phyloP scores from a whole-genome alignment of 2,329 filamentous ascomycete genomes.

The Aspergillus luchuensis region DNA sequence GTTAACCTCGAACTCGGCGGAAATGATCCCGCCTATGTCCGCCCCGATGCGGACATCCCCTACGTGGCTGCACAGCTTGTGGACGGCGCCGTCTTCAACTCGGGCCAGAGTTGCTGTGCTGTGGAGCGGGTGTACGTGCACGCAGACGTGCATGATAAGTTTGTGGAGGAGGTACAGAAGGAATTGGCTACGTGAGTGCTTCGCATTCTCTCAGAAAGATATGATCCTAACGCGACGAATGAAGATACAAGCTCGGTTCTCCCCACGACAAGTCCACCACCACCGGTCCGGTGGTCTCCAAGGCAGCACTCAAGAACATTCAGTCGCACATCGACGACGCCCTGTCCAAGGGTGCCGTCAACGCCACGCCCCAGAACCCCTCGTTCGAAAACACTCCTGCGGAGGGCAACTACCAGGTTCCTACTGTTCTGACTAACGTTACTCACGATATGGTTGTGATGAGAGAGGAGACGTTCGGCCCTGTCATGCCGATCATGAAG shows the following conservation, averaged over 20 bases:
- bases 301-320: constrained; percentile 72
- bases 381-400: constrained; percentile 69
- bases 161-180: constrained; percentile 73
- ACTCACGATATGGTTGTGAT: constrained; percentile 82
- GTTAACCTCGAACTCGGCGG: constrained; percentile 88
- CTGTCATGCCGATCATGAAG: constrained; percentile 83
- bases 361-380: constrained; percentile 75
- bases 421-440: constrained; percentile 75
- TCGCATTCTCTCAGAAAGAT: background rate
- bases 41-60: constrained; percentile 76
- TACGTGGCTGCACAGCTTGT: constrained; percentile 92
- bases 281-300: constrained; percentile 82
- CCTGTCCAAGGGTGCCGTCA: constrained; percentile 74
- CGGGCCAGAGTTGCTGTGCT: constrained; percentile 90
- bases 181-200: constrained; percentile 65
- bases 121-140: constrained; percentile 87
- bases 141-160: constrained; percentile 78
- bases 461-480: constrained; percentile 91
- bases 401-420: constrained; percentile 80
- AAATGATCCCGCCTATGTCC: constrained; percentile 87
- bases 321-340: constrained; percentile 79
- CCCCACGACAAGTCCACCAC: constrained; percentile 74
- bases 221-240: background rate
- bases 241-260: constrained; percentile 60
- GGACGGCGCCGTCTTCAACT: constrained; percentile 89